Percentiles rank a stretch among this genome's conserved stretches.
These are phyloP conservation scores for Mercurialis annua DNA, from an alignment of 345 rosid genomes.

Conservation along the genomic window DNA sequence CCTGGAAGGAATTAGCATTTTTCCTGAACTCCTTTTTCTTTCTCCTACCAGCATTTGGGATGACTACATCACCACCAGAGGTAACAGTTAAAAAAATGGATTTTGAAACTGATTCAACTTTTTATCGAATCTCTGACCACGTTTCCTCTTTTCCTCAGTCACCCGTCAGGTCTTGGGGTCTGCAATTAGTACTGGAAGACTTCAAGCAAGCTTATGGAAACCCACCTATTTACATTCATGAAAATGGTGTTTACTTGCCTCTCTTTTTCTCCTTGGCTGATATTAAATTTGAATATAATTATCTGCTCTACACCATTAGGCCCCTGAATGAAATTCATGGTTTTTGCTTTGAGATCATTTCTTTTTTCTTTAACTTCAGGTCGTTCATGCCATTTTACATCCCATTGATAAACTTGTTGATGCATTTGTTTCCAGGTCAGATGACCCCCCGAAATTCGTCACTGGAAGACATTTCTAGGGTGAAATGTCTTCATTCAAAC, in stretches of 20 bases:
- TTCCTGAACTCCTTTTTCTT: neutral
- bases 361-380: too few relatives aligned
- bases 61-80: neutral
- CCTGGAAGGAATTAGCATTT: neutral
- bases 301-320: too few relatives aligned
- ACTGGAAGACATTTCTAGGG: conserved; percentile 43
- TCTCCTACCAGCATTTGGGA: neutral
- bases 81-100: conserved; percentile 11
- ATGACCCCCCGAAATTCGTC: conserved; percentile 28
- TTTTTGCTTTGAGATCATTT: too few relatives aligned
- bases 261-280: neutral
- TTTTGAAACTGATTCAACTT: neutral
- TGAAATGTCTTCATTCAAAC: conserved; percentile 39
- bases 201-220: conserved; percentile 38
- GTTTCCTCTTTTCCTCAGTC: conserved; percentile 23
- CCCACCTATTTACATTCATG: conserved; percentile 40
- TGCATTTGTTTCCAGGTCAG: conserved; percentile 39
- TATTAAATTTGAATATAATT: neutral
- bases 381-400: neutral
- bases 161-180: conserved; percentile 31
- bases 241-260: conserved; percentile 34
- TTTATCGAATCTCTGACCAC: neutral
- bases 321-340: too few relatives aligned
- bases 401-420: neutral
- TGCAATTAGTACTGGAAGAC: conserved; percentile 30